Base-by-base conservation (phyloP, 768 basidiomycete species). In the Cubamyces lactineus region DNA sequence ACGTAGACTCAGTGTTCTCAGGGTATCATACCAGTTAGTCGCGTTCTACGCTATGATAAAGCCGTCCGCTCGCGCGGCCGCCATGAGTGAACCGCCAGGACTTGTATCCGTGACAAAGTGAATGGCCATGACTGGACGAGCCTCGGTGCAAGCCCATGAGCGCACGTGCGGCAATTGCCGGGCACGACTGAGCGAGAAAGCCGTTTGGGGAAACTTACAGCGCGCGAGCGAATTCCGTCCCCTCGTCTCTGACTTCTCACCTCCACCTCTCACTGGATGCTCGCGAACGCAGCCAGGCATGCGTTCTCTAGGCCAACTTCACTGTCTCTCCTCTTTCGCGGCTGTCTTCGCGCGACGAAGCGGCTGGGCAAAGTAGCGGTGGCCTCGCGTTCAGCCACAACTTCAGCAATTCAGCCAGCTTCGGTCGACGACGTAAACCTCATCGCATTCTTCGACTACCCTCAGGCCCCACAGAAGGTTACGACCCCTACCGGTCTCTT, bases 401-500 rank as follows among this genome's bases (percentile, higher is more conserved):
- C 81, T 19, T 72, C 79, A 28, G 70, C 75, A 46, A 74, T 81
- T 15, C 74, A 75, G 34, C 86, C 87, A 17, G 81, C 87, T 15
- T 85, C 89, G 17, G 63, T 75, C 47, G 87, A 91, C 69, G 91
- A 92, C 75, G 77, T 77, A 53, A 80, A 85, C 53, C 80, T 94
- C 64, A 80, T 87, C 59, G 76, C 84, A 16, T 82, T 90, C 60
- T 92, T 93, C 73, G 91, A 94, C 76, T 80, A 81, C 39, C 88
- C 90, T 5, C 71, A 78, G 66, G 57, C 74, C 68, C 56, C 67
- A 15, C 74, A 74, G 40, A 73, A 74, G 43, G 67, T 75, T 3
- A 75, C 84, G 26, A 75, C 81, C 6, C 74, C 82, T 1, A 89
- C 91, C 1, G 97, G 97, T 23, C 83, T 98, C 39, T 98, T 99